Conservation (phyloP, 2,329 filamentous ascomycete genomes). For the Magnaporthiopsis rhizophila region DNA sequence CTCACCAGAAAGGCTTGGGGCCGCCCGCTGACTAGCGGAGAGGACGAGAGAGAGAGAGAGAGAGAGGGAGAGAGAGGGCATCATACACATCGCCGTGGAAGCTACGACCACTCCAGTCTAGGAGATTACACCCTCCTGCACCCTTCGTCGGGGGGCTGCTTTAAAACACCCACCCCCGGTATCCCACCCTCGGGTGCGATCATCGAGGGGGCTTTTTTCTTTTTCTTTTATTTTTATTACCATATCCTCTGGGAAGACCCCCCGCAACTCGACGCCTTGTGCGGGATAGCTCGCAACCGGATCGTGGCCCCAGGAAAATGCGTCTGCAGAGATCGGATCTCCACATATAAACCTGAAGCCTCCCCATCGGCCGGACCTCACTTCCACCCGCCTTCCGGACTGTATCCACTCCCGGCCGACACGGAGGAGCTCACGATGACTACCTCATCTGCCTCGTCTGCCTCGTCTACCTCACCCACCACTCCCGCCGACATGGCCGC, state of each 20-base stretch:
- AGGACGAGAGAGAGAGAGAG: conserved; percentile 9
- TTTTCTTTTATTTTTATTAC: too few relatives aligned
- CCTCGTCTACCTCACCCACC: background rate
- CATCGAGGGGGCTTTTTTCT: background rate
- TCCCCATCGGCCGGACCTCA: conserved; percentile 7
- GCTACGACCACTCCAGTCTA: conserved; percentile 6
- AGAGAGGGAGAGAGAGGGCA: conserved; percentile 8
- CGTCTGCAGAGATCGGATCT: conserved; percentile 16
- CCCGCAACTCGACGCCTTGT: conserved; percentile 15
- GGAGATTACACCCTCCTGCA: background rate
- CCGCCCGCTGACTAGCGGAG: conserved; percentile 16
- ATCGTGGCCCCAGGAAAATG: conserved; percentile 18
- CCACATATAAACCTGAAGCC: conserved; percentile 16
- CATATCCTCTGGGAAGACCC: background rate
- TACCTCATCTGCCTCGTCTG: background rate
- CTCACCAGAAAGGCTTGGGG: conserved; percentile 8
- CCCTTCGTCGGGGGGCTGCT: conserved; percentile 13
- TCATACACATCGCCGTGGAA: conserved; percentile 17
- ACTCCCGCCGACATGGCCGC: conserved; percentile 1
- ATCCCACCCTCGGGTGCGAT: conserved; percentile 2
- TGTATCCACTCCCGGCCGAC: background rate
- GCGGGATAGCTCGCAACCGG: conserved; percentile 11
- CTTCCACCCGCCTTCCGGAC: background rate
- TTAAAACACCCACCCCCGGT: conserved; percentile 13
- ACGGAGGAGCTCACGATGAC: conserved; percentile 2